Evolutionary conservation across 1,284 basidiomycete species (phyloP).

Genomic region (Ceratobasidium sp.): DNA sequence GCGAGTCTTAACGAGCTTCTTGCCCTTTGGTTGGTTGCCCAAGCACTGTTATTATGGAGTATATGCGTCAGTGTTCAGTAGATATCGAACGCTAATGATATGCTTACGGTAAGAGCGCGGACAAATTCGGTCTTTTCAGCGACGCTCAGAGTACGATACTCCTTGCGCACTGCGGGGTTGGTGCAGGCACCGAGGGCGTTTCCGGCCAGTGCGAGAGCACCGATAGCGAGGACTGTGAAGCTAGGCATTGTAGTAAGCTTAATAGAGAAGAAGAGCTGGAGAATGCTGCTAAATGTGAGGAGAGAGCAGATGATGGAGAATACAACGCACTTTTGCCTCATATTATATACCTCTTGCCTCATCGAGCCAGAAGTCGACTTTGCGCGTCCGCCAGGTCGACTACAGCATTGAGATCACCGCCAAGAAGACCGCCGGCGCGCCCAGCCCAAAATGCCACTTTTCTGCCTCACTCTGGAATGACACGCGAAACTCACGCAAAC

Average conservation of each 20-base stretch:
- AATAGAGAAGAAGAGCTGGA: background rate
- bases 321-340: constrained; percentile 14
- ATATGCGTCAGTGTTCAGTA: background rate
- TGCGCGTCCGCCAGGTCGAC: no score
- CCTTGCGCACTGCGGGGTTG: constrained; percentile 32
- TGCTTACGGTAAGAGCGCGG: constrained; percentile 28
- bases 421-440: no score
- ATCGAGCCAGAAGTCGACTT: background rate
- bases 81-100: background rate
- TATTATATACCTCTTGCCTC: constrained; percentile 2
- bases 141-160: constrained; percentile 24
- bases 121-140: constrained; percentile 36
- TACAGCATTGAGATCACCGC: background rate
- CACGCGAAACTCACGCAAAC: no score
- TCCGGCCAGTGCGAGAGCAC: constrained; percentile 12
- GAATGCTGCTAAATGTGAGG: constrained; percentile 9
- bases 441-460: no score
- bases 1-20: constrained; percentile 21
- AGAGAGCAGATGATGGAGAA: constrained; percentile 23
- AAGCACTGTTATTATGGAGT: background rate
- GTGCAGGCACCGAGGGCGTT: constrained; percentile 20
- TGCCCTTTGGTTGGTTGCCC: constrained; percentile 7
- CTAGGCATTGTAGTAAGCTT: background rate
- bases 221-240: background rate
- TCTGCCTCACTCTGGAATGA: no score